Base-by-base conservation (phyloP, 2,329 filamentous ascomycete species). In the Fusarium solani-melongenae region DNA sequence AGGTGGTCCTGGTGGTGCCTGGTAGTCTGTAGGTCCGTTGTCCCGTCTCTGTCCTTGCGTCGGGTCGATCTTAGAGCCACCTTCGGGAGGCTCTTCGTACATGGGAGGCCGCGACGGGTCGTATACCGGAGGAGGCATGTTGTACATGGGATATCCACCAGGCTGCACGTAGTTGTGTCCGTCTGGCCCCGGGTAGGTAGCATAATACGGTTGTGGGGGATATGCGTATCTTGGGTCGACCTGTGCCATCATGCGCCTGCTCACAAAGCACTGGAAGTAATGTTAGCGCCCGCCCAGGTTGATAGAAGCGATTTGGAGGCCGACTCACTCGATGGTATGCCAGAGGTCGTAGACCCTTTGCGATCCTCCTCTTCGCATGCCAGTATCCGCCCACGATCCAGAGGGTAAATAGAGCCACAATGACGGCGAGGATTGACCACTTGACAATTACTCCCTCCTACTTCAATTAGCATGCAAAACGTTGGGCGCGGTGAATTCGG, bases 301-400 rank as follows among this genome's bases (percentile, higher is more conserved):
- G 38, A 55, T 10, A 20, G 33, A 65, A 17, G n/a, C 5, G 31
- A 15, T 29, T 39, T 62, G 41, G 12, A 46, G 46, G 11, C 36
- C 53, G 24, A 39, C 58, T 66, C 86, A 92, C 91, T 77, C 91
- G 85, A 82, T 96, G 93, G 79, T 96, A 96, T 70, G 82, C 83
- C 38, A 95, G 82, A 17, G 93, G 92, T 20, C 86, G 84, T 39
- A 91, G 84, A 2, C 93, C 93, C 80, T 91, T 92, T 69, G 84
- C 86, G 72, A 95, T 85, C 55, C 94, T 87, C 53, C 83, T 83
- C 80, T 89, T 89, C 53, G 93, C 94, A 82, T 96, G 94, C 55
- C 89, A 82, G 81, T 93, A 92, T 69, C 92, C 93, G 67, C 89
- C 86, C 62, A 93, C 74, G 77, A 95, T 85, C 86, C 91, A 94